phyloP scores from a whole-genome alignment of 306 rosid species.

The Vachellia collinsii region DNA sequence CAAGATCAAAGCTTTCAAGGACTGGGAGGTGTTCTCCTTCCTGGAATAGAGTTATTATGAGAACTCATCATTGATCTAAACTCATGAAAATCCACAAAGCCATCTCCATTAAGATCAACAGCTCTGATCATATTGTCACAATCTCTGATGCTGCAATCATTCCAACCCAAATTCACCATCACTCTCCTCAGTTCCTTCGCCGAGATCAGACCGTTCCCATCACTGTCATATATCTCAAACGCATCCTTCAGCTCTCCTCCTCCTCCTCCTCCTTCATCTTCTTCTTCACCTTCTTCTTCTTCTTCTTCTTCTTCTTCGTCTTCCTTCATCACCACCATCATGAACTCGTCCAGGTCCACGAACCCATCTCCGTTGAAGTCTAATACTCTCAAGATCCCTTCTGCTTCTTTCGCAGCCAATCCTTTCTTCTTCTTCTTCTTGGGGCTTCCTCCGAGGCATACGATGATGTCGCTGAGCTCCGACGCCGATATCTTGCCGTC shows the following conservation, averaged over 20 bases:
- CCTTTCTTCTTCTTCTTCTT: constrained; percentile 33
- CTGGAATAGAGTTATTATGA: not conserved
- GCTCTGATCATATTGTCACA: constrained; percentile 68
- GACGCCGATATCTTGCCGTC: constrained; percentile 67
- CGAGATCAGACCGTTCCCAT: constrained; percentile 64
- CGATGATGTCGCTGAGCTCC: constrained; percentile 59
- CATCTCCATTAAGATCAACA: constrained; percentile 72
- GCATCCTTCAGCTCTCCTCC: constrained; percentile 57
- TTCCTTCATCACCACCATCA: constrained; percentile 59
- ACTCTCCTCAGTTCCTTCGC: constrained; percentile 62
- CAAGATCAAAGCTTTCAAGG: not conserved
- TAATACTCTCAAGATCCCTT: constrained; percentile 57
- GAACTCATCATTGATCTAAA: constrained; percentile 67
- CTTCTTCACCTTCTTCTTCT: constrained; percentile 2
- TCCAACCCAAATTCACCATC: constrained; percentile 58
- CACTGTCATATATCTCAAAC: constrained; percentile 65
- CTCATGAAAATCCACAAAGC: constrained; percentile 72
- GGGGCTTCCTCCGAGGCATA: constrained; percentile 49
- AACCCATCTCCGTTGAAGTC: constrained; percentile 74
- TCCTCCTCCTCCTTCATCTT: not conserved
- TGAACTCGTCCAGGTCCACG: constrained; percentile 74
- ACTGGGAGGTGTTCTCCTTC: not conserved
- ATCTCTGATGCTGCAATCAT: constrained; percentile 54
- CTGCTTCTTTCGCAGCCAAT: constrained; percentile 57
- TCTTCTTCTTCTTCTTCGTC: constrained; percentile 9